Conservation (phyloP, 2,329 filamentous ascomycete genomes). For the Thielaviopsis cerberus region DNA sequence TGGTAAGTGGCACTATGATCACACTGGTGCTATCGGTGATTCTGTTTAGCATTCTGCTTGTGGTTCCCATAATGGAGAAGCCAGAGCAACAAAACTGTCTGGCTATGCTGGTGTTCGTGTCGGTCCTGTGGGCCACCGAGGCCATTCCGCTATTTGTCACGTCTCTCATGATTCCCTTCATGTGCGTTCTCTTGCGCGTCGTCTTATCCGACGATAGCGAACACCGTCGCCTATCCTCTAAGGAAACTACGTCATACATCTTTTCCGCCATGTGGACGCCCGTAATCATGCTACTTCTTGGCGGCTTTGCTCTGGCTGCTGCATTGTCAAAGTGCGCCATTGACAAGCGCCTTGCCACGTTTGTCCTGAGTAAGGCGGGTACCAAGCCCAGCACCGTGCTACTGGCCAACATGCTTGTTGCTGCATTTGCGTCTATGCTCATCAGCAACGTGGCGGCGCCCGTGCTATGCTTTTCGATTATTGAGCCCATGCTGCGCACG, state of each 20-base stretch:
- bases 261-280: constrained; percentile 98
- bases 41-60: constrained; percentile 57
- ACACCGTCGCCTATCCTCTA: constrained; percentile 53
- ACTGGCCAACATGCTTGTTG: constrained; percentile 96
- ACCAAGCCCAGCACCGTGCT: constrained; percentile 77
- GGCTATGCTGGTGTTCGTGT: constrained; percentile 83
- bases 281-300: constrained; percentile 92
- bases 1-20: constrained; percentile 66
- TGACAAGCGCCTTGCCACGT: constrained; percentile 89
- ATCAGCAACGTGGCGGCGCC: constrained; percentile 97
- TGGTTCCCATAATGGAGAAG: constrained; percentile 64
- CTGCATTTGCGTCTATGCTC: constrained; percentile 95
- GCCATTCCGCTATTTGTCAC: constrained; percentile 95
- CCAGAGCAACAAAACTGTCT: constrained; percentile 91
- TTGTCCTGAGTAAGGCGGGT: constrained; percentile 88
- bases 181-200: constrained; percentile 72
- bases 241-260: constrained; percentile 63
- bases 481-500: constrained; percentile 91
- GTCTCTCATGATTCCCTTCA: constrained; percentile 78
- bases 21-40: constrained; percentile 51
- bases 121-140: constrained; percentile 91
- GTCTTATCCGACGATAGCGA: constrained; percentile 56
- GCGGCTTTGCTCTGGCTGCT: constrained; percentile 88
- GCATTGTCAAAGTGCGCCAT: constrained; percentile 95
- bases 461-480: constrained; percentile 92